These are phyloP conservation scores for Lentinula raphanica DNA, from an alignment of 768 basidiomycete species.

Conservation along the genomic window DNA sequence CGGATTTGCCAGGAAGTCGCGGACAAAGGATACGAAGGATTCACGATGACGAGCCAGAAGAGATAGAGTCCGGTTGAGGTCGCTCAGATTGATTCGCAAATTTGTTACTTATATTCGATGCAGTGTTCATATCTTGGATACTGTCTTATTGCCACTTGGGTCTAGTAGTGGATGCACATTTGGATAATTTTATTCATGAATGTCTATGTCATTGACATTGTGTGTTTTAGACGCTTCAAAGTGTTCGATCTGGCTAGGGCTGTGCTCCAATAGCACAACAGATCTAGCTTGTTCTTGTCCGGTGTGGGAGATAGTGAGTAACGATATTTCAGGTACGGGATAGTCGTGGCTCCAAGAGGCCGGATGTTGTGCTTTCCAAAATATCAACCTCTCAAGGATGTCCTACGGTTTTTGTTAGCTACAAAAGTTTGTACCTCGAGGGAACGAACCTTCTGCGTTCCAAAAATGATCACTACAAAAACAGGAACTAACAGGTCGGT, in stretches of 20 bases:
- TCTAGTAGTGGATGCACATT: no score
- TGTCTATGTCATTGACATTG: not conserved
- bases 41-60: not conserved
- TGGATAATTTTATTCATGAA: no score
- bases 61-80: no score
- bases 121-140: no score
- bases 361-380: not conserved
- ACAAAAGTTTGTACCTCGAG: no score
- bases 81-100: no score
- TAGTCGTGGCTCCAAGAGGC: not conserved
- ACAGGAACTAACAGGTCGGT: not conserved
- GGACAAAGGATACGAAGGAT: constrained; percentile 12
- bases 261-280: not conserved
- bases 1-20: constrained; percentile 14
- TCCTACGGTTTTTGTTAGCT: not conserved
- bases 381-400: not conserved
- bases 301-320: not conserved
- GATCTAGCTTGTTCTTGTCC: not conserved
- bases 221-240: not conserved
- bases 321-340: not conserved
- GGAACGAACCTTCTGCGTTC: not conserved
- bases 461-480: not conserved
- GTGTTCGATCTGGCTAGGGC: not conserved
- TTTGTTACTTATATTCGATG: no score
- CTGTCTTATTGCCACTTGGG: no score